These are phyloP conservation scores for Fraxinus velutina DNA, from an alignment of 305 asterid species.

Conservation along the genomic window DNA sequence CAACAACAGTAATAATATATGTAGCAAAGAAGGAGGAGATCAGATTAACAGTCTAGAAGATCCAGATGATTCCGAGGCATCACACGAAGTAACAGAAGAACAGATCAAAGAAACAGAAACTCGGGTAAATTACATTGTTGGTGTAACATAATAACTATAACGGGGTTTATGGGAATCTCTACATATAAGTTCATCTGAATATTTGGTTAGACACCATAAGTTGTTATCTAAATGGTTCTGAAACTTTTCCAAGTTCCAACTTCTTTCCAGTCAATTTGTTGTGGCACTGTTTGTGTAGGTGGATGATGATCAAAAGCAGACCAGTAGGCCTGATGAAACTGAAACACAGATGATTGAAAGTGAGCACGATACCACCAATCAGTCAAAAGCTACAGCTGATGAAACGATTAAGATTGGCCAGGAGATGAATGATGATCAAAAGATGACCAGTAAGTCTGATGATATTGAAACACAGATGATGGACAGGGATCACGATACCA, in stretches of 20 bases:
- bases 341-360: constrained; percentile 13
- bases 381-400: constrained; percentile 22
- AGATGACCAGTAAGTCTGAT: constrained; percentile 3
- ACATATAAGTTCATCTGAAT: background rate
- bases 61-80: constrained; percentile 13
- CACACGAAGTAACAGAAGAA: constrained; percentile 16
- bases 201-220: background rate
- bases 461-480: constrained; percentile 15
- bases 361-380: background rate
- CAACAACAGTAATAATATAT: constrained; percentile 7
- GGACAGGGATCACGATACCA: constrained; percentile 12
- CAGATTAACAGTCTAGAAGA: background rate
- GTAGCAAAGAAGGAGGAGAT: background rate
- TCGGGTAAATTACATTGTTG: constrained; percentile 19
- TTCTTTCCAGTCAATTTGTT: background rate
- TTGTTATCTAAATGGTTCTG: background rate
- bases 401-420: background rate
- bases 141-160: background rate
- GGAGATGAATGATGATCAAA: constrained; percentile 16
- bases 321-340: constrained; percentile 14
- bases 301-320: constrained; percentile 12
- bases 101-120: constrained; percentile 21
- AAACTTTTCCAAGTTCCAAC: background rate
- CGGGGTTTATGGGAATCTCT: background rate
- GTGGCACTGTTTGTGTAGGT: constrained; percentile 4